These are phyloP conservation scores for Arthromyces matolae DNA, from an alignment of 768 basidiomycete genomes.

Conservation along the genomic window DNA sequence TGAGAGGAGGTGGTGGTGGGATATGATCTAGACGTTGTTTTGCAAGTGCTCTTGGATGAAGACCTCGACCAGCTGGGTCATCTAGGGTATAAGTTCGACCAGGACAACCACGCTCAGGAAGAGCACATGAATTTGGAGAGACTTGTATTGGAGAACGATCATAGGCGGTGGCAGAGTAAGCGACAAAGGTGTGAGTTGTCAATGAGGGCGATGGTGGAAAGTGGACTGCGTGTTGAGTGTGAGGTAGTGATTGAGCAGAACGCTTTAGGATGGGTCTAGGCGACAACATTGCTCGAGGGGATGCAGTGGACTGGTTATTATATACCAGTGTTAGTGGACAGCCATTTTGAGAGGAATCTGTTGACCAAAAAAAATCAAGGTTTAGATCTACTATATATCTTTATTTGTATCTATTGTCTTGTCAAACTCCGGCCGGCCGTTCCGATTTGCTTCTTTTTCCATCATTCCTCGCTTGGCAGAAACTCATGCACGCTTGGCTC, in stretches of 20 bases:
- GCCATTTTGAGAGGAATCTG: slow-evolving; percentile 13
- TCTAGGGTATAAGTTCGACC: slow-evolving; percentile 62
- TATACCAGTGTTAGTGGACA: slow-evolving; percentile 12
- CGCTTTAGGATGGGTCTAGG: slow-evolving; percentile 63
- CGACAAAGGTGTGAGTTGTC: slow-evolving; percentile 42
- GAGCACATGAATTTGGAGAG: slow-evolving; percentile 64
- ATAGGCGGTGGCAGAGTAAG: slow-evolving; percentile 60
- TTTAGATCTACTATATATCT: neutral
- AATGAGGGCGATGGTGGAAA: slow-evolving; percentile 53
- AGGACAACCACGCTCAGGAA: slow-evolving; percentile 77
- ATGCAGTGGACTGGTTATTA: neutral
- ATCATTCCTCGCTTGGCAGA: slow-evolving; percentile 7
- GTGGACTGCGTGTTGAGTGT: slow-evolving; percentile 40
- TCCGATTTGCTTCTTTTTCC: slow-evolving; percentile 6
- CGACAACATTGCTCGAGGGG: slow-evolving; percentile 23
- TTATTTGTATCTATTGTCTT: slow-evolving; percentile 17
- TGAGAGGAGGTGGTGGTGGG: slow-evolving; percentile 40
- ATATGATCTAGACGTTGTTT: slow-evolving; percentile 16
- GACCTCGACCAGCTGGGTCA: slow-evolving; percentile 35
- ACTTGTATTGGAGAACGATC: slow-evolving; percentile 81
- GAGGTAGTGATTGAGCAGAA: slow-evolving; percentile 25
- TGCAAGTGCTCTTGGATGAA: slow-evolving; percentile 39
- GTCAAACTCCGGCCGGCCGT: slow-evolving; percentile 6
- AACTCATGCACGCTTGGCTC: too few relatives aligned
- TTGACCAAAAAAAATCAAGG: slow-evolving; percentile 6